These are phyloP conservation scores for Eleusine coracana DNA, from an alignment of 176 grass and related monocot genomes.

Conservation along the genomic window DNA sequence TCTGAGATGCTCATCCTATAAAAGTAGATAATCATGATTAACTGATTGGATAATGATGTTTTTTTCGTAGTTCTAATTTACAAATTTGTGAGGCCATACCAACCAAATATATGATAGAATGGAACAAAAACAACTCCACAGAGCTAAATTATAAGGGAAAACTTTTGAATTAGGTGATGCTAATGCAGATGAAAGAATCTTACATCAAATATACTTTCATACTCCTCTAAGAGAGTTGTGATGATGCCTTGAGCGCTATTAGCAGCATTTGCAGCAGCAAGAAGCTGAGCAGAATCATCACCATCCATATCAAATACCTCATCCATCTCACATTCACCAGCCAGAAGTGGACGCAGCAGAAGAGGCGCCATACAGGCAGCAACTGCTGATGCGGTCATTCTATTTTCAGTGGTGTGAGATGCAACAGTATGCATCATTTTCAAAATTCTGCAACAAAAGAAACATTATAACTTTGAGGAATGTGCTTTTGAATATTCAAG, in stretches of 20 bases:
- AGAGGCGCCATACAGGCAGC: conserved; percentile 99
- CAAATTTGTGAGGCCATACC: neutral
- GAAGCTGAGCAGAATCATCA: conserved; percentile 95
- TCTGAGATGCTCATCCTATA: conserved; percentile 76
- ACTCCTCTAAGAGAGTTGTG: conserved; percentile 87
- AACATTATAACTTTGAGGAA: conserved; percentile 20
- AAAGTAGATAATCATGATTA: conserved; percentile 35
- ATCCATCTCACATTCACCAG: conserved; percentile 99
- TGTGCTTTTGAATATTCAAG: conserved; percentile 11
- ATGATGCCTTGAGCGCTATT: conserved; percentile 95
- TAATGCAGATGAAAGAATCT: conserved; percentile 42
- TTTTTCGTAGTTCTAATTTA: neutral
- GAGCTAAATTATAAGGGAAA: conserved; percentile 7
- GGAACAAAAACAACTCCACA: neutral
- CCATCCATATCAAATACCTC: conserved; percentile 83
- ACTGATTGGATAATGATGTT: conserved; percentile 11
- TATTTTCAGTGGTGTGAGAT: conserved; percentile 80
- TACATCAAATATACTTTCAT: conserved; percentile 94
- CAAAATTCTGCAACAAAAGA: conserved; percentile 64
- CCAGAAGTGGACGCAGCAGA: conserved; percentile 92
- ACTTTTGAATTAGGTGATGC: neutral
- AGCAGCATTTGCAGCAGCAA: conserved; percentile 96
- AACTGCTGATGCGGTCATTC: conserved; percentile 96
- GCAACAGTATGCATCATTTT: conserved; percentile 96
- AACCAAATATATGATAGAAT: conserved; percentile 18